Base-by-base conservation (phyloP, 768 basidiomycete genomes). In the Megacollybia marginata region DNA sequence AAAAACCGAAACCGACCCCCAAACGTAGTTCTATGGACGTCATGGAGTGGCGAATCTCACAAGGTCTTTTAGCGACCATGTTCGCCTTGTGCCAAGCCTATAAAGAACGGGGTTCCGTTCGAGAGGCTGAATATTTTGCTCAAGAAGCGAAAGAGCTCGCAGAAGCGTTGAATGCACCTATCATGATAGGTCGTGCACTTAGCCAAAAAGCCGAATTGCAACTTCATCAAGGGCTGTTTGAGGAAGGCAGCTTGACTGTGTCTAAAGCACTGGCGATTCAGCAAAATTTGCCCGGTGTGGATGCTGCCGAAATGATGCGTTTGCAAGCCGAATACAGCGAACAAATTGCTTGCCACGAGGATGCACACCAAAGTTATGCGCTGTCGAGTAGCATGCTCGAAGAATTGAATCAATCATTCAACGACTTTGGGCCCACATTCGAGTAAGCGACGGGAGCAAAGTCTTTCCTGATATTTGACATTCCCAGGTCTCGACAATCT, bases 91-190 rank as follows among this genome's bases (percentile, higher is more conserved):
- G 78, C 0, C 73, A 80, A 8, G 72, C 78, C 1, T 90, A 92
- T 56, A 71, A 82, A 16, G 62, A 68, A 0, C 79, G 91, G 15
- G 95, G 95, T 1, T 91, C 92, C 5, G 78, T 83, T 3, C 79
- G 86, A 18, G 92, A 94, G 57, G 83, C 90, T 2, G 83, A 90
- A 52, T 93, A 87, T 57, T 95, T 92, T 60, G 74, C 85, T 0
- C 73, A 84, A 36, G 85, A 92, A 59, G 88, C 87, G 1, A 69
- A 75, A n/a, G 80, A 83, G 16, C 68, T 97, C 1, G 88, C 91
- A 0, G 68, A 74, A 44, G 72, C 84, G 6, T 62, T 92, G 10
- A 83, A 82, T 52, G 78, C 85, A 0, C 80, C 85, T 13, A 74
- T 80, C 0, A 67, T 88, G 58, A 63, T 75, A 7, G 78, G 83